A percentile compares a stretch with the other conserved stretches of the same genome.
Conservation (phyloP, 345 rosid species). For the Eucalyptus sp. region DNA sequence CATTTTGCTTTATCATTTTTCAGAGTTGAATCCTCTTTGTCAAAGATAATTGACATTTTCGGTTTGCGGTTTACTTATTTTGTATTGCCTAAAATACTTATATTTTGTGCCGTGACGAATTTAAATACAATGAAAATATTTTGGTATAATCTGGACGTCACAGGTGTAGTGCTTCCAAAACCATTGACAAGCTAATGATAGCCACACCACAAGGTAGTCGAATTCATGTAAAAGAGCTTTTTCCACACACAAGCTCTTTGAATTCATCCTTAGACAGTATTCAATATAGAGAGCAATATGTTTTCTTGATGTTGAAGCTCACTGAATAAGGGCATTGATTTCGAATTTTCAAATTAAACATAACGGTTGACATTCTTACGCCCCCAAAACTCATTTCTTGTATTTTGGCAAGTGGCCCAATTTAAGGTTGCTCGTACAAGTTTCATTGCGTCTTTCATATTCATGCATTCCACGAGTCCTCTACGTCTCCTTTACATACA, state of each 20-base stretch:
- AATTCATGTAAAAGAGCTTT: background rate
- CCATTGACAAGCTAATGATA: background rate
- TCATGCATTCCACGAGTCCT: background rate
- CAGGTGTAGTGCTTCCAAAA: background rate
- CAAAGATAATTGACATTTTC: background rate
- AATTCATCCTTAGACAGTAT: background rate
- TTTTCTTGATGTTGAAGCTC: background rate
- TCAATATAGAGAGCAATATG: background rate
- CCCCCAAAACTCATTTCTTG: background rate
- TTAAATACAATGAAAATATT: background rate
- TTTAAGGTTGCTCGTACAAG: background rate
- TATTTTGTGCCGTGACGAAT: background rate
- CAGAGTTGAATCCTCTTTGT: background rate
- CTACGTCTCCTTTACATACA: background rate
- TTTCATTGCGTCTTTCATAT: background rate
- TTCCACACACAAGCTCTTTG: background rate
- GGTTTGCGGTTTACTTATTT: background rate
- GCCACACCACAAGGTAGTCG: background rate
- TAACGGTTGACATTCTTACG: background rate
- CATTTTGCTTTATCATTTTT: background rate
- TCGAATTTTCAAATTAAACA: background rate
- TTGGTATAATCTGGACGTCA: background rate
- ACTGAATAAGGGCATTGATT: background rate
- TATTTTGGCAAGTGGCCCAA: background rate
- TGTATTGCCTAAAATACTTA: background rate